Percentiles rank a stretch among this genome's conserved stretches.
These are phyloP conservation scores for Colletotrichum aenigma DNA, from an alignment of 2,329 filamentous ascomycete species.

Conservation along the genomic window DNA sequence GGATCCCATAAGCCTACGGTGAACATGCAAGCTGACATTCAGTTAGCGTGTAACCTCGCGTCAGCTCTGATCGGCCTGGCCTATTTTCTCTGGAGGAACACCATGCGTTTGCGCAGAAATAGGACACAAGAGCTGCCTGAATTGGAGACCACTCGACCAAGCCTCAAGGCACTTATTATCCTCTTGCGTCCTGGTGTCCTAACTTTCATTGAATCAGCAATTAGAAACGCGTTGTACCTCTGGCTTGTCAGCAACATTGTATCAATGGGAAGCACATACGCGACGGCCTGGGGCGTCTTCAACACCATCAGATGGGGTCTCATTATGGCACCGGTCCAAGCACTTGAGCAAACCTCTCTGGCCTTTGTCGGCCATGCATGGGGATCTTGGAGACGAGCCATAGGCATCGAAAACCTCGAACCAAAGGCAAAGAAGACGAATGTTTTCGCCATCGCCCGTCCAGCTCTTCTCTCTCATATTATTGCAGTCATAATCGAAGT, in stretches of 20 bases:
- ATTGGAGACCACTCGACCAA: constrained; percentile 35
- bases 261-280: constrained; percentile 65
- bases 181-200: constrained; percentile 61
- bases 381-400: constrained; percentile 51
- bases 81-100: constrained; percentile 61
- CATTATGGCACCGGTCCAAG: constrained; percentile 74
- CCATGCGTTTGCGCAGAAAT: constrained; percentile 21
- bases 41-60: constrained; percentile 63
- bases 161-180: constrained; percentile 47
- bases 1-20: constrained; percentile 57
- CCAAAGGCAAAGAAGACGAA: constrained; percentile 20
- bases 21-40: constrained; percentile 68
- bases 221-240: constrained; percentile 72
- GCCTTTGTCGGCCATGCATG: constrained; percentile 71
- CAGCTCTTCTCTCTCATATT: constrained; percentile 55
- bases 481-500: constrained; percentile 65
- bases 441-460: constrained; percentile 46
- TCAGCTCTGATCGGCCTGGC: constrained; percentile 59
- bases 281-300: constrained; percentile 76
- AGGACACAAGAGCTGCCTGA: background rate
- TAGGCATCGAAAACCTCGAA: constrained; percentile 25
- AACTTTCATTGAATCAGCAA: constrained; percentile 67
- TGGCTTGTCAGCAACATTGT: constrained; percentile 73
- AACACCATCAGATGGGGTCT: constrained; percentile 77
- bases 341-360: constrained; percentile 68